Evolutionary conservation across 768 basidiomycete genomes (phyloP), one percentile per base, ranked within the genome.

Genomic region (Tulasnella sp.): DNA sequence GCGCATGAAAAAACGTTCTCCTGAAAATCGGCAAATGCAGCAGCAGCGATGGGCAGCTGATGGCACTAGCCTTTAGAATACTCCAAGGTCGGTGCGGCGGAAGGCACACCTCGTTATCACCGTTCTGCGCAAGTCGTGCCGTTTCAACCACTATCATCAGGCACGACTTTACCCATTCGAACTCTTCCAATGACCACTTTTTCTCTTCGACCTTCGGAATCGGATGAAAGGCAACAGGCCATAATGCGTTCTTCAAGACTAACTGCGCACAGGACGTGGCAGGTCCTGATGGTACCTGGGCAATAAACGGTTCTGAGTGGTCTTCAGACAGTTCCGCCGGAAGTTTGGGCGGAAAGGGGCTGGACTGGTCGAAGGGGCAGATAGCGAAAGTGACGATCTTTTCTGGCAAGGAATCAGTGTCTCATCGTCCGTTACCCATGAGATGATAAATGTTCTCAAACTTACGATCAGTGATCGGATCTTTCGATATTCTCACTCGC

Each of bases 211-310:
- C 60, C 80, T 62, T 60, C 4, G 63, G 75, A 32, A 76, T 75
- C 0, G 86, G 86, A 3, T 81, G 74, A 62, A 79, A 89, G 12
- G 81, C 70, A 9, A 86, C 86, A 6, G 94, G 94, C 94, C 94
- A 98, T n/a, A 87, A 69, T 1, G 75, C 67, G 36, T 77, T 75
- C 69, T 93, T 92, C 32, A 80, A 66, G 40, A 69, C 66, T 19
- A 89, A 72, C 6, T 90, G 84, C 12, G 74, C 72, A 0, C 71
- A 71, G 0, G 87, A 89, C 3, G 83, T 71, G 0, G 90, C 89
- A 9, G 81, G 74, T 12, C 75, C 73, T 29, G 71, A 68, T 1
- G 93, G 91, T 0, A 92, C 86, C 1, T 70, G 62, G 9, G 80
- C 62, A 12, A 71, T 29, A 31, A 54, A 54, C n/a, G 52, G 52